A percentile compares a stretch with the other conserved stretches of the same genome.
These are phyloP conservation scores for Ampelocalamus luodianensis DNA, from an alignment of 176 grass and related monocot genomes.

Conservation along the genomic window DNA sequence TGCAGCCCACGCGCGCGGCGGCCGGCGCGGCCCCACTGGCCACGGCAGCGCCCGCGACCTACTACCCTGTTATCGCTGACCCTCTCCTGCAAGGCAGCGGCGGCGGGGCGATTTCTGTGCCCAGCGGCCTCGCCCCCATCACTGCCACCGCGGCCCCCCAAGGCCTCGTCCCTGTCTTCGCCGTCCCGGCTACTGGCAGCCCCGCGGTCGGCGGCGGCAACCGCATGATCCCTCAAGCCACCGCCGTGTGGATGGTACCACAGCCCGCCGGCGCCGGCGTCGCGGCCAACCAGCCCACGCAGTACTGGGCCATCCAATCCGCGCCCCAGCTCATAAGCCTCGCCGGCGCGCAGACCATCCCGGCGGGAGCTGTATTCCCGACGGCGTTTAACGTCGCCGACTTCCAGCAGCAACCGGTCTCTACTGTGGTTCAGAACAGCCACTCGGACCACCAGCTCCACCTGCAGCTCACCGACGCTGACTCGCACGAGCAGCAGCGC, in stretches of 20 bases:
- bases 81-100: conserved; percentile 62
- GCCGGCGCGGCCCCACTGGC: conserved; percentile 24
- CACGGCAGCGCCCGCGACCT: conserved; percentile 40
- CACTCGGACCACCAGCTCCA: conserved; percentile 29
- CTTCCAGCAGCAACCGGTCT: conserved; percentile 45
- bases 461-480: conserved; percentile 40
- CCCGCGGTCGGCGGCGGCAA: not conserved
- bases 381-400: conserved; percentile 44
- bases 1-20: conserved; percentile 73
- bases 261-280: conserved; percentile 40
- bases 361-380: conserved; percentile 46
- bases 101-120: conserved; percentile 63
- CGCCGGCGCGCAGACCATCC: conserved; percentile 51
- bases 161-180: conserved; percentile 78
- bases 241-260: conserved; percentile 86
- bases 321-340: conserved; percentile 78
- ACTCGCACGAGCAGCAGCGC: conserved; percentile 45
- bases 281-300: conserved; percentile 42
- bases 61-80: conserved; percentile 78
- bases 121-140: conserved; percentile 76
- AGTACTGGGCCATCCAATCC: conserved; percentile 83
- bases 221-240: conserved; percentile 78
- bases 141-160: conserved; percentile 39
- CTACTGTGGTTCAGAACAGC: conserved; percentile 45
- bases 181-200: conserved; percentile 45